Evolutionary conservation across 768 basidiomycete species (phyloP).

Genomic region (Tylopilus cervinicoccineus): DNA sequence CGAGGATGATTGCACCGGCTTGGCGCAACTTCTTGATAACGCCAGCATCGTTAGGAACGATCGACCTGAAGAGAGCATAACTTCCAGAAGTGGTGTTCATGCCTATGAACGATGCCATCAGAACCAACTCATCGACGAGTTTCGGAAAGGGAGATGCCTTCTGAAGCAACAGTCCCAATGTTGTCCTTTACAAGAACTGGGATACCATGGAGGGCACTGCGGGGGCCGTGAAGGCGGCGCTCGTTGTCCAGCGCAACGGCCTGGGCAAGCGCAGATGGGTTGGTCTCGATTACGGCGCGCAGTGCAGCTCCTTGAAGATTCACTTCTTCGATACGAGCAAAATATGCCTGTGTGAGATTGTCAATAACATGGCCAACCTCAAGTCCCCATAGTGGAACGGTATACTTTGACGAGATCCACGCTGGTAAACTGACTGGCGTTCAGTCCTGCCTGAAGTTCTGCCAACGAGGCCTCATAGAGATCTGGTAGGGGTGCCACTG

Average conservation of each 20-base stretch:
- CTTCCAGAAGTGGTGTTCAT: constrained; percentile 43
- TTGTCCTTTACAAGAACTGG: constrained; percentile 36
- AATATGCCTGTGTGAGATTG: constrained; percentile 34
- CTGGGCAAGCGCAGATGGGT: constrained; percentile 34
- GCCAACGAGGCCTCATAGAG: no score
- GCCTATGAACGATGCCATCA: constrained; percentile 17
- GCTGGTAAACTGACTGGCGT: constrained; percentile 37
- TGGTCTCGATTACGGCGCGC: constrained; percentile 40
- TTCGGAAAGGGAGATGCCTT: constrained; percentile 13
- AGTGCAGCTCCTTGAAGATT: constrained; percentile 35
- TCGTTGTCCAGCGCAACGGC: constrained; percentile 34
- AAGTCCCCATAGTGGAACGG: no score
- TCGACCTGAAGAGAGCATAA: constrained; percentile 32
- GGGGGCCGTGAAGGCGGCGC: constrained; percentile 24
- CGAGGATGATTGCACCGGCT: constrained; percentile 35
- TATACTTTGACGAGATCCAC: constrained; percentile 39
- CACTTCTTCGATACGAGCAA: constrained; percentile 41
- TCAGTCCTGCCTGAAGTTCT: no score
- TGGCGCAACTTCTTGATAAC: constrained; percentile 29
- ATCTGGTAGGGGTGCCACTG: no score
- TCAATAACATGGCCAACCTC: not conserved
- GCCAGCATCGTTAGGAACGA: constrained; percentile 33
- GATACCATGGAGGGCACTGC: constrained; percentile 37
- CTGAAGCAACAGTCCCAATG: constrained; percentile 28
- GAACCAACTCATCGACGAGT: no score